Evolutionary conservation across 495 filamentous ascomycete genomes (phyloP).

Genomic region (Trypethelium eluteriae): DNA sequence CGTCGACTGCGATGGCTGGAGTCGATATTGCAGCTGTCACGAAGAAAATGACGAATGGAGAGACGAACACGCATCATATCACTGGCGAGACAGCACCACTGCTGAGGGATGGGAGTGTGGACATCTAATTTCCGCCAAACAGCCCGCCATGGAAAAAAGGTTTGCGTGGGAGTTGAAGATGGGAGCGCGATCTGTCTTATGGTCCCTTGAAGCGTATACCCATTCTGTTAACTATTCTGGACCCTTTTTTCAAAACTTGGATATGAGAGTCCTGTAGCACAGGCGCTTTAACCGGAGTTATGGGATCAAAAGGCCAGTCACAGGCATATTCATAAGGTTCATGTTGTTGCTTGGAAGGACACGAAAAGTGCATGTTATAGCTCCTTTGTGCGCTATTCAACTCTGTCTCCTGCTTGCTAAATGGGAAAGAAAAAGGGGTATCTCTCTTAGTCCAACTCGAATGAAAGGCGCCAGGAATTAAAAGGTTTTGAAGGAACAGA

Average conservation of each 20-base stretch:
- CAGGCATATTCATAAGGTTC: neutral
- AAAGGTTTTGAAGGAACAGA: neutral
- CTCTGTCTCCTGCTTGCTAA: neutral
- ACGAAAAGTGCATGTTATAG: conserved; percentile 3
- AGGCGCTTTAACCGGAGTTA: neutral
- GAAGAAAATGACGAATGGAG: conserved; percentile 1
- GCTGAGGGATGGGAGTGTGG: conserved; percentile 28
- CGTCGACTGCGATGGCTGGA: conserved; percentile 52
- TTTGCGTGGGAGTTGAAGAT: no score
- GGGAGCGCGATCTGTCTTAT: no score
- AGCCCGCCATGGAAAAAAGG: neutral
- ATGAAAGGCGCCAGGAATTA: neutral
- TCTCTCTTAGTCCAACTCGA: neutral
- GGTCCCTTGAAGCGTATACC: neutral
- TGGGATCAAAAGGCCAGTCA: neutral
- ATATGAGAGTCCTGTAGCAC: neutral
- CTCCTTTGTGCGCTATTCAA: neutral
- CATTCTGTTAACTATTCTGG: neutral
- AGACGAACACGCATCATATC: conserved; percentile 14
- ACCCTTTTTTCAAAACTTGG: neutral
- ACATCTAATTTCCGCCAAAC: neutral
- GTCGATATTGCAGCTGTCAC: neutral
- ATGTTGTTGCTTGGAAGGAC: neutral
- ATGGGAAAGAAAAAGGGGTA: neutral
- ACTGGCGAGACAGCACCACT: conserved; percentile 42